Evolutionary conservation across 768 basidiomycete genomes (phyloP), one percentile per base, ranked within the genome.

Genomic region (Panaeolus cyanescens): DNA sequence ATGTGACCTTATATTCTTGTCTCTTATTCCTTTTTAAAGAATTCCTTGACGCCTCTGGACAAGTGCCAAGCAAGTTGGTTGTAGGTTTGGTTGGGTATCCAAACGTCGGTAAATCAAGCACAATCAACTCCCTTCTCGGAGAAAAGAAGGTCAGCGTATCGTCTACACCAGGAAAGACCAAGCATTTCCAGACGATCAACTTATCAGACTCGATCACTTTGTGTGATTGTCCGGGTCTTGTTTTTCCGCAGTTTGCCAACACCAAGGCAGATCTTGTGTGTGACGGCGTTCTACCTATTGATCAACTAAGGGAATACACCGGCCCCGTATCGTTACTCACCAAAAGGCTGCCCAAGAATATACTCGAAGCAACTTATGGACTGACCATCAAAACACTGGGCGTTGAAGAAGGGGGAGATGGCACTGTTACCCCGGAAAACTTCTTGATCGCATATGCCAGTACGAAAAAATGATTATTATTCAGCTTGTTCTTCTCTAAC

Each of bases 81-180:
- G 87, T 97, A 36, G 95, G 95, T 32, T 85, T 99, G 13, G 97
- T 99, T 39, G 97, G 97, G 30, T 99, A 99, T 72, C 97, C 97
- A 0, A 99, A 99, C 70, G 96, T 98, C 22, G 97, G 97, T 15
- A 99, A 99, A 76, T 99, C 96, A 0, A 96, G 94, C 62, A 95
- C 97, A 5, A 96, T 99, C 69, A 99, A 99, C 72, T 92, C 96
- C 5, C 83, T 99, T 6, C 82, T 99, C 5, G 97, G 96, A 34
- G 91, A 95, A 72, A 96, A 97, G 79, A 95, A 93, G 82, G 97
- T 99, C 64, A 97, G 95, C 71, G 97, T 99, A 28, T 99, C 96
- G 4, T 89, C 96, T 0, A 99, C 97, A 0, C 97, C 97, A 0
- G 97, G 97, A 64, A 93, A 99, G 78, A 99, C 97, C 13, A 99